Percentiles rank a stretch among this genome's conserved stretches.
Conservation (phyloP, 108 stramenopile genomes). For the Nitzschia sp. region DNA sequence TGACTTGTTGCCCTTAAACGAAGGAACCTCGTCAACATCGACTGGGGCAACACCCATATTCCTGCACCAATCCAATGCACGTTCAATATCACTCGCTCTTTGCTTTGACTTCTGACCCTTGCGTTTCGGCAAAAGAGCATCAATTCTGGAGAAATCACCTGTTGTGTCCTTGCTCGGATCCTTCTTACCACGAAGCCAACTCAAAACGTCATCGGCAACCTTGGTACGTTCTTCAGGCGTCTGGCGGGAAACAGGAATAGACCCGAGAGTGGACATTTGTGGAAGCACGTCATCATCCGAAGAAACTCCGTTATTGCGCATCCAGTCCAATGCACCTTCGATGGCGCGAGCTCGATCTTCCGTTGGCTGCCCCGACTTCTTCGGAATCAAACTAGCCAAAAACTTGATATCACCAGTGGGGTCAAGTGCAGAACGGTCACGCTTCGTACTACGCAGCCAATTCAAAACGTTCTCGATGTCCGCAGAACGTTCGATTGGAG, state of each 20-base stretch:
- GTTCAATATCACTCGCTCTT: conserved; percentile 27
- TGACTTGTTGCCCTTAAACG: conserved; percentile 13
- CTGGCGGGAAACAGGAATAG: conserved; percentile 14
- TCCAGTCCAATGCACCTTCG: conserved; percentile 41
- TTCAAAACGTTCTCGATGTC: conserved; percentile 19
- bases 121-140: conserved; percentile 19
- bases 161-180: conserved; percentile 1
- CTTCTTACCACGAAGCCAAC: conserved; percentile 12
- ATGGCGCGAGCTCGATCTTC: conserved; percentile 35
- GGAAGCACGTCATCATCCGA: conserved; percentile 12
- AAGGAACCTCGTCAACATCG: conserved; percentile 3
- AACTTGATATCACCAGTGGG: conserved; percentile 19
- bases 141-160: conserved; percentile 15
- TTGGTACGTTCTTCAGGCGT: conserved; percentile 20
- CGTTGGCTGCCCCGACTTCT: conserved; percentile 1
- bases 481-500: conserved; percentile 17
- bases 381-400: conserved; percentile 23
- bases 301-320: conserved; percentile 30
- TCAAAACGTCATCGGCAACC: conserved; percentile 13
- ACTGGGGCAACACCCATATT: conserved; percentile 5
- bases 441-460: conserved; percentile 23
- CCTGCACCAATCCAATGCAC: conserved; percentile 30
- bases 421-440: conserved; percentile 6
- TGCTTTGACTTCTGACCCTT: conserved; percentile 13
- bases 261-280: conserved; percentile 6